phyloP scores from a whole-genome alignment of 192 early-diverging fungal genomes.

The Cladochytrium replicatum region DNA sequence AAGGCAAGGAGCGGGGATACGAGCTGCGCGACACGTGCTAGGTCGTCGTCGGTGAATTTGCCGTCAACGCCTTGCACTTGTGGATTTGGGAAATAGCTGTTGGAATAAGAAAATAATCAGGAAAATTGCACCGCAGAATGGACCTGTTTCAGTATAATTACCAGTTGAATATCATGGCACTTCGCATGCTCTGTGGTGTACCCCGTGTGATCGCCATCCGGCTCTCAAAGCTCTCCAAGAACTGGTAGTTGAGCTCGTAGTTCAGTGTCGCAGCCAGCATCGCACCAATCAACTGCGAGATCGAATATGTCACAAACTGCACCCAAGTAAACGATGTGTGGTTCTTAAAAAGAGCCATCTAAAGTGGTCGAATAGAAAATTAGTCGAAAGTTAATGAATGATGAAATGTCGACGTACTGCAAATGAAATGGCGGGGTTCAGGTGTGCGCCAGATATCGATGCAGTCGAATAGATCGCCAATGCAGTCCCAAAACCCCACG shows the following conservation, averaged over 20 bases:
- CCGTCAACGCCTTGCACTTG: too few species aligned
- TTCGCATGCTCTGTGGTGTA: slow-evolving; percentile 6
- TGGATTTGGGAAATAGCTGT: too few species aligned
- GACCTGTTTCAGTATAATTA: too few species aligned
- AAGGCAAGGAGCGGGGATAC: slow-evolving; percentile 6
- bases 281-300: slow-evolving; percentile 21
- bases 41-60: background rate
- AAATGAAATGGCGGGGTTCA: slow-evolving; percentile 26
- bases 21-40: slow-evolving; percentile 3
- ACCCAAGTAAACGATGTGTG: slow-evolving; percentile 14
- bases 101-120: too few species aligned
- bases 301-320: slow-evolving; percentile 9
- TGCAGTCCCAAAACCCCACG: slow-evolving; percentile 20
- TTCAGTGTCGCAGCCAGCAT: slow-evolving; percentile 18
- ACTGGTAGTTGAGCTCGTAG: slow-evolving; percentile 4
- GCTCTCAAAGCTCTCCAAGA: slow-evolving; percentile 7
- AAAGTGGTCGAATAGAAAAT: too few species aligned
- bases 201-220: slow-evolving; percentile 10
- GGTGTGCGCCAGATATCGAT: slow-evolving; percentile 24
- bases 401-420: too few species aligned
- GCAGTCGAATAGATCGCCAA: slow-evolving; percentile 22
- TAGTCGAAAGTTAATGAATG: too few species aligned
- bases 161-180: slow-evolving; percentile 16
- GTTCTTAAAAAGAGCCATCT: slow-evolving; percentile 1
- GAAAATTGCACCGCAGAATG: too few species aligned